phyloP scores from a whole-genome alignment of 2,329 filamentous ascomycete genomes.

The Whalleya microplaca region DNA sequence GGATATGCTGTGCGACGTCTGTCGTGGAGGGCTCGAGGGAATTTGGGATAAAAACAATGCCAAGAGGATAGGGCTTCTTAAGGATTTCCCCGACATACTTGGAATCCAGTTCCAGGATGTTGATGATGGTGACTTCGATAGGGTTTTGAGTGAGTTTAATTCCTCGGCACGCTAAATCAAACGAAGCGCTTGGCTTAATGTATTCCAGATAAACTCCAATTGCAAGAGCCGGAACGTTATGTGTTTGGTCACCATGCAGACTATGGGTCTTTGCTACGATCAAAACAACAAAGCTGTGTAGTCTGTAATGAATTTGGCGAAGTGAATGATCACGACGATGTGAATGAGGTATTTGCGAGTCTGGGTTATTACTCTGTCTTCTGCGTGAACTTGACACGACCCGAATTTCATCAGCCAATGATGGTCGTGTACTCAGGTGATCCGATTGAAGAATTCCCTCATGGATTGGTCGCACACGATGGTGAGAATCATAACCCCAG shows the following conservation, averaged over 20 bases:
- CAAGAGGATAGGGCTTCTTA: conserved; percentile 5
- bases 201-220: background rate
- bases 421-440: conserved; percentile 16
- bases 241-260: conserved; percentile 22
- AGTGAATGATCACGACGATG: conserved; percentile 10
- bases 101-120: background rate
- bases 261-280: conserved; percentile 15
- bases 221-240: conserved; percentile 12
- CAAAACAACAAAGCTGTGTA: conserved; percentile 15
- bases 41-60: conserved; percentile 12
- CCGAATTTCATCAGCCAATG: background rate
- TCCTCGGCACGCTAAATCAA: background rate
- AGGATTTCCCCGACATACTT: conserved; percentile 16
- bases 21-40: conserved; percentile 11
- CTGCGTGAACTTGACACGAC: conserved; percentile 2
- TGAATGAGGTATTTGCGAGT: background rate
- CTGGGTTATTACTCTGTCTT: conserved; percentile 24
- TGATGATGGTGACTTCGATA: conserved; percentile 4
- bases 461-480: conserved; percentile 15
- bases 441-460: conserved; percentile 1
- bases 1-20: conserved; percentile 24
- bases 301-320: conserved; percentile 8
- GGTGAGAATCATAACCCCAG: conserved; percentile 1
- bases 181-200: background rate
- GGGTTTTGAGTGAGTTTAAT: conserved; percentile 18